Base-by-base conservation (phyloP, 352 stramenopile species). In the Elongisporangium anandrum region DNA sequence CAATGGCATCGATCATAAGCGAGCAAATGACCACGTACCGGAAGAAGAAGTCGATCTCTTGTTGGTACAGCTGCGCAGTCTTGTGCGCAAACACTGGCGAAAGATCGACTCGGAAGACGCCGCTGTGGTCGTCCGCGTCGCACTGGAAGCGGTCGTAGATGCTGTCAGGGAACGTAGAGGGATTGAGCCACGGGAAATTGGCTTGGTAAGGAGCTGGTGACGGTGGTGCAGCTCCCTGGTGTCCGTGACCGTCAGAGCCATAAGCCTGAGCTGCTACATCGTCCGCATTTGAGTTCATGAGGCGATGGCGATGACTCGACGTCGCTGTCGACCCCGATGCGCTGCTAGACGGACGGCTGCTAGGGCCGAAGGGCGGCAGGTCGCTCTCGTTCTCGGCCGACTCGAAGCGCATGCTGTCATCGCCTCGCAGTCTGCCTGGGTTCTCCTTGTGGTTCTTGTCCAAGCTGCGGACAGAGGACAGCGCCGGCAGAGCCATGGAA, bases 11-110 rank as follows among this genome's bases (percentile, higher is more conserved):
- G n/a, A n/a, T n/a, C n/a, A n/a, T n/a, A n/a, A n/a, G n/a, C n/a
- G 24, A 8, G 26, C 4, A 19, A 16, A 23, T 59, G n/a, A 9
- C 50, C 29, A 21, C 59, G 29, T 61, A 73, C 55, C 73, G 65
- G 54, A 81, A 85, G 59, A 83, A 85, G 51, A 87, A 87, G 52
- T 86, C 78, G 54, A 87, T 85, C 50, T 90, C 81, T 0, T 66
- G 70, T 52, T 88, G 79, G 50, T 81, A 79, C 21, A 90, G 57
- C 20, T 70, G 71, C 2, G 61, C 74, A 13, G 60, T 61, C 53
- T 82, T 85, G 26, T 83, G 68, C 29, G 58, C 58, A 29, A 87
- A 88, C 2, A 79, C 76, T 1, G 75, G 72, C 7, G 81, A 79
- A 15, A 90, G 63, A 61, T 90, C 81, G 50, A 87, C 79, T 17